phyloP scores from a whole-genome alignment of 1,139 yeast genomes.

The Kodamaea fungicola region DNA sequence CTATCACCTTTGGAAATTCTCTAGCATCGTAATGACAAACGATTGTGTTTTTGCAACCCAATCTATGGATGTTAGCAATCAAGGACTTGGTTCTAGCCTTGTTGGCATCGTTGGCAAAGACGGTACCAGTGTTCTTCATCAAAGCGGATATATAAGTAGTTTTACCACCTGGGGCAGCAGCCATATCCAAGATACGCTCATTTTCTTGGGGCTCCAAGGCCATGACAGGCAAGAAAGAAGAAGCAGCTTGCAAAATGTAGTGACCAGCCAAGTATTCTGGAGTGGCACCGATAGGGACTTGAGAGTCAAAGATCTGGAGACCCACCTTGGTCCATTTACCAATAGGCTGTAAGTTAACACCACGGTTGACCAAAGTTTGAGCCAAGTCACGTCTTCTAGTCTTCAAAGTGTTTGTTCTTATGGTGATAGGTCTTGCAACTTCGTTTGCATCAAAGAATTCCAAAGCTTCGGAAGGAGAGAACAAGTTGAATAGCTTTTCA shows the following conservation, averaged over 20 bases:
- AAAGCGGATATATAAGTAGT: slow-evolving; percentile 93
- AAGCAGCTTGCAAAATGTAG: slow-evolving; percentile 96
- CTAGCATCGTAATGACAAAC: slow-evolving; percentile 98
- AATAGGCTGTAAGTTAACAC: slow-evolving; percentile 95
- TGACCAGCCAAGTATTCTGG: slow-evolving; percentile 99
- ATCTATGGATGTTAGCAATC: slow-evolving; percentile 94
- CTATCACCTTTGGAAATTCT: slow-evolving; percentile 96
- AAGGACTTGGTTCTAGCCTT: slow-evolving; percentile 94
- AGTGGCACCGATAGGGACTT: slow-evolving; percentile 98
- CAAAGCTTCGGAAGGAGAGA: slow-evolving; percentile 93
- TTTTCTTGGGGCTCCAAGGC: slow-evolving; percentile 95
- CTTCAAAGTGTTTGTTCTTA: slow-evolving; percentile 91
- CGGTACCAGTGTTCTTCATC: slow-evolving; percentile 97
- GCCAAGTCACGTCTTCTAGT: slow-evolving; percentile 96
- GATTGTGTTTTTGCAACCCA: slow-evolving; percentile 94
- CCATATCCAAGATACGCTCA: slow-evolving; percentile 96
- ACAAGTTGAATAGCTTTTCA: slow-evolving; percentile 84
- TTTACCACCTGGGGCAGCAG: slow-evolving; percentile 99
- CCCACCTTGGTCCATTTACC: slow-evolving; percentile 99
- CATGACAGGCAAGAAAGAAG: slow-evolving; percentile 96
- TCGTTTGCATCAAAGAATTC: slow-evolving; percentile 99
- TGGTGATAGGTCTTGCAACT: slow-evolving; percentile 92
- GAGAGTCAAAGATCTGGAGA: slow-evolving; percentile 93
- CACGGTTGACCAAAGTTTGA: slow-evolving; percentile 90
- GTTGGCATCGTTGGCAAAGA: slow-evolving; percentile 96